Evolutionary conservation across 768 basidiomycete species (phyloP).

Genomic region (Saitozyma sp.): DNA sequence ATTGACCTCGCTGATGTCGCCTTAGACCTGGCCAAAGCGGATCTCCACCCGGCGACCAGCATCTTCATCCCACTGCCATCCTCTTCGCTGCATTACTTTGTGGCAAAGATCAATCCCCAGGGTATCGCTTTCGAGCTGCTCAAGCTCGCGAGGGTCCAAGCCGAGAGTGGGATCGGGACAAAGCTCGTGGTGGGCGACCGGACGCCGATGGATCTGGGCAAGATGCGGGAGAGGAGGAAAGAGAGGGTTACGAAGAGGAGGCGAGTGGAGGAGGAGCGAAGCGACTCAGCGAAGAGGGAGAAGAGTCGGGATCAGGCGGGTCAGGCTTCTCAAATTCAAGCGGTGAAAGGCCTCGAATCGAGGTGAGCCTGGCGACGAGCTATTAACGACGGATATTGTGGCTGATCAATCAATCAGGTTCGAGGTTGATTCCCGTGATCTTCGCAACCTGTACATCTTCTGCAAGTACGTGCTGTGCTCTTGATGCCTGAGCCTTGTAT

Average conservation of each 20-base stretch:
- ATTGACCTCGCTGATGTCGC: conserved; percentile 2
- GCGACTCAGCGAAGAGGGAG: not conserved
- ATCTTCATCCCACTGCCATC: conserved; percentile 35
- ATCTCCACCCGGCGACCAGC: conserved; percentile 51
- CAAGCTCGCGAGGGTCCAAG: conserved; percentile 49
- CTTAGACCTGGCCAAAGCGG: conserved; percentile 70
- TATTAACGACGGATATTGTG: not conserved
- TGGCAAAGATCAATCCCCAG: conserved; percentile 74
- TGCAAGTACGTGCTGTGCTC: conserved; percentile 73
- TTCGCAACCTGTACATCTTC: conserved; percentile 76
- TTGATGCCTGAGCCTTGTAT: too few relatives aligned
- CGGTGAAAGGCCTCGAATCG: too few relatives aligned
- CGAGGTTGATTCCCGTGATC: conserved; percentile 63
- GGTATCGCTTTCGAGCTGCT: conserved; percentile 81
- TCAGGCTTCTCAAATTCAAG: not conserved
- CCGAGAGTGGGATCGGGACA: conserved; percentile 30
- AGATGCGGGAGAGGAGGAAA: not conserved
- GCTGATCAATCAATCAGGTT: conserved; percentile 54
- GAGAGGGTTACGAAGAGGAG: not conserved
- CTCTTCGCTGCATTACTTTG: conserved; percentile 66
- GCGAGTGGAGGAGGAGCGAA: not conserved
- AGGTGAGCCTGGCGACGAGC: not conserved
- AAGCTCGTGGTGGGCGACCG: conserved; percentile 37
- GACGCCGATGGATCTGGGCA: conserved; percentile 7
- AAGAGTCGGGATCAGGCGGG: not conserved